Conservation (phyloP, 2,329 filamentous ascomycete genomes). For the Fusarium succisae region DNA sequence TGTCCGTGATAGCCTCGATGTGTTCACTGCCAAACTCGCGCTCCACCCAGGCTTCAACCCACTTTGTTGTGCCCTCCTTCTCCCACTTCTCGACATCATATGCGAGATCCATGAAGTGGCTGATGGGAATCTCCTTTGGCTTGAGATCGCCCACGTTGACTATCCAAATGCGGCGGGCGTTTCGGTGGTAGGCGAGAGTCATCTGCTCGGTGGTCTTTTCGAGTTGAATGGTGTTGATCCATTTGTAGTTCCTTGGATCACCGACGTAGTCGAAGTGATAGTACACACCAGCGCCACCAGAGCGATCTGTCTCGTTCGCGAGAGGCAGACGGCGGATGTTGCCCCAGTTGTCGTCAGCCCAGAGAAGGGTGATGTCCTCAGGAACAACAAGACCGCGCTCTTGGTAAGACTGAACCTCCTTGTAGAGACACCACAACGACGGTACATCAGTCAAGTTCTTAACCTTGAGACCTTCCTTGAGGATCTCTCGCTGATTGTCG, state of each 20-base stretch:
- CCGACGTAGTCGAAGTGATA: constrained; percentile 73
- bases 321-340: constrained; percentile 67
- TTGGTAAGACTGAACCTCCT: constrained; percentile 72
- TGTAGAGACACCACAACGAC: constrained; percentile 73
- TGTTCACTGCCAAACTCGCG: constrained; percentile 61
- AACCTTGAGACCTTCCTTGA: constrained; percentile 26
- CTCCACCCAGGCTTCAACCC: constrained; percentile 56
- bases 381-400: constrained; percentile 67
- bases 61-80: constrained; percentile 50
- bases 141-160: constrained; percentile 72
- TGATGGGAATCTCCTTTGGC: constrained; percentile 64
- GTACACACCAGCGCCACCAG: constrained; percentile 67
- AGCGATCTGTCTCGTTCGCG: constrained; percentile 60
- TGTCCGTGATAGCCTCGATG: constrained; percentile 55
- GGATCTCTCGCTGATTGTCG: constrained; percentile 50
- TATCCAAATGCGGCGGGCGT: constrained; percentile 66
- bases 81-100: constrained; percentile 59
- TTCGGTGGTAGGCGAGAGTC: constrained; percentile 58
- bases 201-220: constrained; percentile 50
- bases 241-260: constrained; percentile 67
- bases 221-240: constrained; percentile 60
- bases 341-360: constrained; percentile 72
- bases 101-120: constrained; percentile 65
- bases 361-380: constrained; percentile 70
- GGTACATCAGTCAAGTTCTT: constrained; percentile 30